phyloP scores from a whole-genome alignment of 345 rosid genomes.

The Ceriops zippeliana region DNA sequence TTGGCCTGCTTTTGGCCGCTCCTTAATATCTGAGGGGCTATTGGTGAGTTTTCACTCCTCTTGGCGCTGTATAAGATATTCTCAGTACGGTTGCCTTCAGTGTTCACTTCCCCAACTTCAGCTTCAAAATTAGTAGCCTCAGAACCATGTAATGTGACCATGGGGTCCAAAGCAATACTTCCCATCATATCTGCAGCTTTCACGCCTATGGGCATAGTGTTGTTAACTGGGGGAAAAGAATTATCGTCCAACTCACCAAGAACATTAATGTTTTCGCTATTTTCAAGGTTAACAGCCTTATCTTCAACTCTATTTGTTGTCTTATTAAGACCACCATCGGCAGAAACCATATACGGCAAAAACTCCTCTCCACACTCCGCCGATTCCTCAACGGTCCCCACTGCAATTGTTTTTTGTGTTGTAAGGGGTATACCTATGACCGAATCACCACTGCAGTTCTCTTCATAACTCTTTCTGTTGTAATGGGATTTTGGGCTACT shows the following conservation, averaged over 20 bases:
- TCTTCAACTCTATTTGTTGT: neutral
- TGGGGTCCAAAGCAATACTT: neutral
- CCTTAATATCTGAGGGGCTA: neutral
- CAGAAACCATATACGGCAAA: neutral
- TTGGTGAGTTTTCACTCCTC: neutral
- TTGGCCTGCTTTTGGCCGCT: constrained; percentile 1
- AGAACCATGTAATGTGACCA: no score
- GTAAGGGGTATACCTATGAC: neutral
- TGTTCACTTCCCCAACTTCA: neutral
- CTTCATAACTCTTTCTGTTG: constrained; percentile 8
- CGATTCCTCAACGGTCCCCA: neutral
- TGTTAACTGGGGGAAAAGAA: constrained; percentile 4
- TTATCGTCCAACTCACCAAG: neutral
- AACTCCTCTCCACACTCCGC: neutral
- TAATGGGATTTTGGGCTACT: constrained; percentile 1
- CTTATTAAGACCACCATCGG: neutral
- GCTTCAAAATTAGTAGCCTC: no score
- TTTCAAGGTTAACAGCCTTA: neutral
- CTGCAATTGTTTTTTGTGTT: neutral
- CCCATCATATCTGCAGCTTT: neutral
- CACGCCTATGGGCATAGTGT: neutral
- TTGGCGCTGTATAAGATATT: neutral
- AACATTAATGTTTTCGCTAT: neutral
- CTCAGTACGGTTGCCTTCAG: neutral
- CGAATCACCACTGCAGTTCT: constrained; percentile 1